Evolutionary conservation across 2,329 filamentous ascomycete genomes (phyloP), one percentile per base, ranked within the genome.

Genomic region (Arthroderma uncinatum): DNA sequence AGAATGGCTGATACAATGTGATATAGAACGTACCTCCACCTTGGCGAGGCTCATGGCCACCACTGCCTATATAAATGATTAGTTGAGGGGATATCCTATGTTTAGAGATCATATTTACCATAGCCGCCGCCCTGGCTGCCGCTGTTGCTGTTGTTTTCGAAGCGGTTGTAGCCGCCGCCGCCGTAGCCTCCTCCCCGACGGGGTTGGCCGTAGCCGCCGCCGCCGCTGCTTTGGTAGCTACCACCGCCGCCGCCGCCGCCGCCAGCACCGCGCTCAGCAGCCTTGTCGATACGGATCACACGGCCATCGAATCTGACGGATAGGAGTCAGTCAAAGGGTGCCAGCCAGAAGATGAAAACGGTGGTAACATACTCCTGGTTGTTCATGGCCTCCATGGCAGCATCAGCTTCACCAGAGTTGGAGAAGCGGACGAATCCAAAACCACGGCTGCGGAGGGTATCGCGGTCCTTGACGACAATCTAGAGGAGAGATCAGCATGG

Each of bases 401-500:
- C 65, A 34, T 76, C 71, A 6, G 74, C 74, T 54, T 76, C 74
- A 14, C 58, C 62, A 4, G 72, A 71, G 53, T 59, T 70, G 54
- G 82, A 76, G 75, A 92, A 98, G 66, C 91, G 87, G 62, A 98
- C 92, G 73, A 97, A 97, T 52, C 93, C 93, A 72, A 97, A 98
- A 60, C 93, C 93, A 73, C 93, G 89, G 79, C 91, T 96, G 73
- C 92, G 89, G 67, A 89, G 88, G 68, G 92, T 96, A 71, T 97
- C 92, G 68, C 91, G 89, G 74, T 98, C 92, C 78, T 95, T 97
- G 67, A 97, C 91, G 64, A 98, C 92, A 62, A 95, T 88, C 92
- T 53, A 62, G 65, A 53, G 59, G 62, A 59, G 62, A 61, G 60
- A 61, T 60, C 52, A 44, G 57, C 50, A n/a, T n/a, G n/a, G n/a